phyloP scores from a whole-genome alignment of 208 protist genomes.

The Leishmania amazonensis region DNA sequence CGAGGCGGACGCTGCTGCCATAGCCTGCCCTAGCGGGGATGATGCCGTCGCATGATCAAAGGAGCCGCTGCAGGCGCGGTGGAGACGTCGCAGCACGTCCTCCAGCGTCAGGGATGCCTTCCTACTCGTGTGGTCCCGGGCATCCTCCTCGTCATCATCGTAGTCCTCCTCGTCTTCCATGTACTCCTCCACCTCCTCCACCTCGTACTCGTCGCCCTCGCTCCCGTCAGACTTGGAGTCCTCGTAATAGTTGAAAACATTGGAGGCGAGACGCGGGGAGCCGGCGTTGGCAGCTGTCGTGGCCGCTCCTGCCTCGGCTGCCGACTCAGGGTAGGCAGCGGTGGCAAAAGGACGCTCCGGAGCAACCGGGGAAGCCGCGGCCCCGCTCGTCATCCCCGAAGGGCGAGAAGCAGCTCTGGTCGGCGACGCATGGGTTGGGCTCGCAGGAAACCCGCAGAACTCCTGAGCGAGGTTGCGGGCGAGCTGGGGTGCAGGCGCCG shows the following conservation, averaged over 20 bases:
- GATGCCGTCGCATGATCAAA: slow-evolving; percentile 3
- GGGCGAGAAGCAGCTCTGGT: neutral
- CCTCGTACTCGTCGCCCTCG: slow-evolving; percentile 24
- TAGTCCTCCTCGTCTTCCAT: slow-evolving; percentile 18
- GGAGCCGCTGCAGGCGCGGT: slow-evolving; percentile 26
- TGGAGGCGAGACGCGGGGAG: slow-evolving; percentile 9
- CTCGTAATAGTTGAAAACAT: slow-evolving; percentile 19
- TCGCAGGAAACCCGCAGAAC: slow-evolving; percentile 22
- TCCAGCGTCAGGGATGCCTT: slow-evolving; percentile 13
- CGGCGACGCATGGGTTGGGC: slow-evolving; percentile 3
- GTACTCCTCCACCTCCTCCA: slow-evolving; percentile 31
- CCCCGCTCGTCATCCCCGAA: neutral
- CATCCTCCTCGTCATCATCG: slow-evolving; percentile 15
- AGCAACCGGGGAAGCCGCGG: neutral
- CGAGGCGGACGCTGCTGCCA: neutral
- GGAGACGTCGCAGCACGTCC: slow-evolving; percentile 29
- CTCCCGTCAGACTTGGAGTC: slow-evolving; percentile 4
- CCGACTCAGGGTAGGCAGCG: neutral
- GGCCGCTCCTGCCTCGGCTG: neutral
- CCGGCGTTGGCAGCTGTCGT: neutral
- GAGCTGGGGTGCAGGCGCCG: slow-evolving; percentile 24
- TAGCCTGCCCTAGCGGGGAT: neutral
- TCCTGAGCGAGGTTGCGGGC: slow-evolving; percentile 30
- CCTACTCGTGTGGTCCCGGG: neutral
- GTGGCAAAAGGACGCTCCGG: neutral